A percentile compares a stretch with the other conserved stretches of the same genome.
Evolutionary conservation across 2,329 filamentous ascomycete species (phyloP).

Genomic region (Teratosphaeria nubilosa): DNA sequence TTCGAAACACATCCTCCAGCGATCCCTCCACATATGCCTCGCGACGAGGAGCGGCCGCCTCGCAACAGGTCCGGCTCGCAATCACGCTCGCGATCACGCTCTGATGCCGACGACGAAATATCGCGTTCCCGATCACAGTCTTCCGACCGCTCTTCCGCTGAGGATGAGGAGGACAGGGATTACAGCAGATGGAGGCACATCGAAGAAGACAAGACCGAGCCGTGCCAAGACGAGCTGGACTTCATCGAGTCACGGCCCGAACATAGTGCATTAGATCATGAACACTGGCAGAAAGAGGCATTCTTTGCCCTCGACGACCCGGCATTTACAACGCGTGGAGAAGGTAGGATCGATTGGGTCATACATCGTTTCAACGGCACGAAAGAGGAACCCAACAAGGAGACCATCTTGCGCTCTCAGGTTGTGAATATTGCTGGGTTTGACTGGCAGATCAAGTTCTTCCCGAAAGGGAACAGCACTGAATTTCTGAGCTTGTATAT

Average conservation of each 20-base stretch:
- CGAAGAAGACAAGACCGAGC: constrained; percentile 45
- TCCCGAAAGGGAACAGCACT: constrained; percentile 50
- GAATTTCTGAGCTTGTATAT: constrained; percentile 51
- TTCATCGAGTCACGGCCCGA: constrained; percentile 43
- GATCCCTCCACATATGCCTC: background rate
- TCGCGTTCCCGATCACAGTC: background rate
- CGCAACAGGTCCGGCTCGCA: background rate
- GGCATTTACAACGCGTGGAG: constrained; percentile 44
- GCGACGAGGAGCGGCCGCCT: background rate
- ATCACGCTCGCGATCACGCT: background rate
- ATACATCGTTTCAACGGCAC: constrained; percentile 51
- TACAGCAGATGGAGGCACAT: constrained; percentile 29
- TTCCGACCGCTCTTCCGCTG: constrained; percentile 7
- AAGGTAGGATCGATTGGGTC: constrained; percentile 49
- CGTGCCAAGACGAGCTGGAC: constrained; percentile 48
- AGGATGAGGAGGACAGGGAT: constrained; percentile 20
- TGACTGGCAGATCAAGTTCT: constrained; percentile 58
- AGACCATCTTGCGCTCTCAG: constrained; percentile 49
- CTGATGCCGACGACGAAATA: background rate
- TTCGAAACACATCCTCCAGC: background rate
- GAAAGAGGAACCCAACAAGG: constrained; percentile 48
- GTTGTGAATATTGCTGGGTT: constrained; percentile 47
- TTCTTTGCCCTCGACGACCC: constrained; percentile 48
- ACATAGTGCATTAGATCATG: constrained; percentile 48
- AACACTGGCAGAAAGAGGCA: constrained; percentile 49